These are phyloP conservation scores for Colletotrichum siamense DNA, from an alignment of 2,329 filamentous ascomycete genomes.

Conservation along the genomic window DNA sequence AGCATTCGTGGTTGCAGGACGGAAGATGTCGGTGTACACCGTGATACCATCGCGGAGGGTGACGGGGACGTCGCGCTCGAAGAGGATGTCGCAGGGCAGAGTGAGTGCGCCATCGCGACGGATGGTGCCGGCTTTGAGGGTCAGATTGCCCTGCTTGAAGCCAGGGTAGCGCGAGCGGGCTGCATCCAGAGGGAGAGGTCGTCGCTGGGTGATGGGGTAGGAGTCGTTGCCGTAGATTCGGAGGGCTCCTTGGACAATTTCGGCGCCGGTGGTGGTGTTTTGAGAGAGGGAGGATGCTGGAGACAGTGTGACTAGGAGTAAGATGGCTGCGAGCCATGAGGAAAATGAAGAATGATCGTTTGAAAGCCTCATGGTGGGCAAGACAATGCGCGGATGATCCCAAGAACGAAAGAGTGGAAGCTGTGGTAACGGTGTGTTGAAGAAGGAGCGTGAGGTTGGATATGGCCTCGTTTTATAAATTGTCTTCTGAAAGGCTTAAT, in stretches of 20 bases:
- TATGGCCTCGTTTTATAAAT: no score
- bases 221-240: background rate
- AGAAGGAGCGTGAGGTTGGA: no score
- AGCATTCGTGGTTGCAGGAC: background rate
- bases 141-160: background rate
- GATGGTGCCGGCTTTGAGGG: background rate
- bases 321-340: no score
- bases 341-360: no score
- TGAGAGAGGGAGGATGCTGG: no score
- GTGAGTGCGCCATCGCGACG: background rate
- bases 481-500: no score
- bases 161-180: background rate
- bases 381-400: no score
- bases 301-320: no score
- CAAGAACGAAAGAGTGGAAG: no score
- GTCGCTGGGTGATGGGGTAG: background rate
- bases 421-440: no score
- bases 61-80: background rate
- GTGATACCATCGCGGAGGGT: background rate
- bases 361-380: no score
- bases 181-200: background rate
- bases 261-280: no score
- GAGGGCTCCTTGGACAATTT: background rate
- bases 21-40: background rate
- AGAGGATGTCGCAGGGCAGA: background rate